Evolutionary conservation across 805 yeast species (phyloP), one percentile per base, ranked within the genome.

Genomic region (Tanozyma kutaoensis): DNA sequence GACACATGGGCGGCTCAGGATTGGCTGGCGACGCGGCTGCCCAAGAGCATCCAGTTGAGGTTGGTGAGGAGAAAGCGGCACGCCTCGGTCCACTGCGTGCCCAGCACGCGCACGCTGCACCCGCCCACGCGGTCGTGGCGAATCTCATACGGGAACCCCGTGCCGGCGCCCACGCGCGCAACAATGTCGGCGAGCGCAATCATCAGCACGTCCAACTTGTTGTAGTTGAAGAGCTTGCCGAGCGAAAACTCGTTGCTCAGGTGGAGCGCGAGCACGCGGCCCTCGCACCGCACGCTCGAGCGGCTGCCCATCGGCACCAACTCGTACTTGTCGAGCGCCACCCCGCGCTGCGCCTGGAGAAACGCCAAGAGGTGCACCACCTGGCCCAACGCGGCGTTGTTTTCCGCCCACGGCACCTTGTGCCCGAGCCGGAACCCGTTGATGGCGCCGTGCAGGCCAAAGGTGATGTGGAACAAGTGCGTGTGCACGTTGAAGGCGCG

Each of bases 311-410:
- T 58, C 0, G 96, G 95, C 14, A 72, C 65, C 12, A 86, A 49
- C 33, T 66, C 67, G 47, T 79, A 86, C 3, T 70, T 69, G 0
- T 56, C 53, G 7, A 81, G 45, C 18, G 61, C 60, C 15, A 82
- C 47, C 7, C 68, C 59, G 17, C 84, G 56, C 24, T 75, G 59
- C 9, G 69, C 55, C 1, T 69, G 50, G 3, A 85, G 62, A 2
- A 88, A 80, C 1, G 76, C 63, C 17, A 86, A 45, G 12, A 88
- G 50, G 9, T 84, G 52, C 2, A 81, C 67, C 2, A 86, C 55
- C 38, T 86, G 95, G 0, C 97, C 97, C 40, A 86, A 52, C 0
- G 93, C 95, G 2, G 93, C 91, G 45, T 85, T 86, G 23, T 84
- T 76, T 40, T 86, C 97, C 29, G 81, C 71, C 93, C 94, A 84